phyloP scores from a whole-genome alignment of 106 monocot species.

The Phalaenopsis equestris region DNA sequence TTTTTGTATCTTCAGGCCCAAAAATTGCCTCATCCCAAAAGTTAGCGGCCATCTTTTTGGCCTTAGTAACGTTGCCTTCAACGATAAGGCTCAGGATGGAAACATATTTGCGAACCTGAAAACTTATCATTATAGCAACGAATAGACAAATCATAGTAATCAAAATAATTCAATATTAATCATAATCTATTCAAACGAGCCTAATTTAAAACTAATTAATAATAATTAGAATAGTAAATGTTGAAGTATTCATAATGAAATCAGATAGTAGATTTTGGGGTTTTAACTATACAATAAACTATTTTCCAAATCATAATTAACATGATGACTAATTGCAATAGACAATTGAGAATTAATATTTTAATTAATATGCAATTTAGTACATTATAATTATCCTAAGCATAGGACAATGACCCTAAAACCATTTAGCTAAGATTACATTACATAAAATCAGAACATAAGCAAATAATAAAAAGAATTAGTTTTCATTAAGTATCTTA shows the following conservation, averaged over 20 bases:
- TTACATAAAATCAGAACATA: neutral
- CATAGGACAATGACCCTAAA: neutral
- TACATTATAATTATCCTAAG: neutral
- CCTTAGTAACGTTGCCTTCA: conserved; percentile 49
- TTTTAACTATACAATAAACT: neutral
- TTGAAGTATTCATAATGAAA: neutral
- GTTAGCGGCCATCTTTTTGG: conserved; percentile 24
- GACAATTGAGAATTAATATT: neutral
- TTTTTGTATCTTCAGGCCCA: conserved; percentile 13
- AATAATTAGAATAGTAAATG: neutral
- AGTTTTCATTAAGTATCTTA: neutral
- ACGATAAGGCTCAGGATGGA: conserved; percentile 37
- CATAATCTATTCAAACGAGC: neutral
- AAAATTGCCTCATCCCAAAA: neutral
- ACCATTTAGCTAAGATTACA: neutral
- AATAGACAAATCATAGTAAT: neutral
- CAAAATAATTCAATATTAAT: neutral
- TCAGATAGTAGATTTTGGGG: neutral
- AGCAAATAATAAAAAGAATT: neutral
- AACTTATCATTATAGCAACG: neutral
- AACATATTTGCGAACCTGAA: conserved; percentile 47
- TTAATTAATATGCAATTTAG: neutral
- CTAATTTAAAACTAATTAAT: neutral
- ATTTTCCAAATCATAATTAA: neutral
- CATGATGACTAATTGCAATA: neutral